Base-by-base conservation (phyloP, 371 early-diverging fungal species). In the Lichtheimia hyalospora region DNA sequence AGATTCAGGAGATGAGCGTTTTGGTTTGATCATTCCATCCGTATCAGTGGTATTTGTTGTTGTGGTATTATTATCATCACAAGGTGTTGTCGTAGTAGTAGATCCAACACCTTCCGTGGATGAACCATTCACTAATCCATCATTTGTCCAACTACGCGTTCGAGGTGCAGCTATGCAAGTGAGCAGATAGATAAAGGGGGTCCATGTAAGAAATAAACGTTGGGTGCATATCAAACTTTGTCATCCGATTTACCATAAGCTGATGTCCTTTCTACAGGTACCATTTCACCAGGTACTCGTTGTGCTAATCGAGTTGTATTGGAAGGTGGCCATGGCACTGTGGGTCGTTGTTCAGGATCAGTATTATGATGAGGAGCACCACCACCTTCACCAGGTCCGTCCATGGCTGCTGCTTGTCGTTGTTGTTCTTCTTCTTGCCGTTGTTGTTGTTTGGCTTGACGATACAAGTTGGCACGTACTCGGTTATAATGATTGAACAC, bases 401-500 rank as follows among this genome's bases (percentile, higher is more conserved):
- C 49, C 34, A 34, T 34, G 34, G 34, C 23, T 39, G 39, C 20
- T 14, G 28, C 24, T 15, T 51, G 5, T 21, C 5, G 51, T 15
- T 51, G 24, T 5, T 51, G 41, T n/a, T 18, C 21, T 16, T 54
- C 54, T 24, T 34, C 20, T 41, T 40, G 44, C 23, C 50, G n/a
- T 57, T 43, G 28, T 4, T 28, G 49, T 50, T 57, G 39, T 5
- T 3, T 10, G 20, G 20, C 21, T 20, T 43, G 55, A 4, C 57
- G 43, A 39, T 49, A 18, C 27, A 83, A 41, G 61, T 92, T 92
- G 39, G 81, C 82, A n/a, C 80, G 77, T 13, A 92, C 82, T 5
- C 92, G 77, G 23, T 77, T 80, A 67, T 92, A 92, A 59, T 93
- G 93, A 61, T 90, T 91, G 71, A 85, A 89, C 12, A 93, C 85